Evolutionary conservation across 345 rosid genomes (phyloP).

Genomic region (Eucalyptus grandis): DNA sequence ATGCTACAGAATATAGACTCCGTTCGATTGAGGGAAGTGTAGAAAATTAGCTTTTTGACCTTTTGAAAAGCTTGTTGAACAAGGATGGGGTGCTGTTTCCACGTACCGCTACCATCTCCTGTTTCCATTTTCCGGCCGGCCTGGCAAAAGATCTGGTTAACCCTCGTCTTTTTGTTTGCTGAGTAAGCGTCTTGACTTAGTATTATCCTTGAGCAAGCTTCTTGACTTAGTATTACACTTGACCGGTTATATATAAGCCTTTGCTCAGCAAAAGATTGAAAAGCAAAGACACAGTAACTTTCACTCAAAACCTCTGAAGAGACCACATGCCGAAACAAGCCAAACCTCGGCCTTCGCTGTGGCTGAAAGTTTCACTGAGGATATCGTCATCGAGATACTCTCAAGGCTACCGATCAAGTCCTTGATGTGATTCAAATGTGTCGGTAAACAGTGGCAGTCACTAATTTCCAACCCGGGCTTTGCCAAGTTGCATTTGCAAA

Average conservation of each 20-base stretch:
- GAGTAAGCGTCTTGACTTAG: not conserved
- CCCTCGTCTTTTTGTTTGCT: not conserved
- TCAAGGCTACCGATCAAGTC: not conserved
- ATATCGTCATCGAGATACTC: not conserved
- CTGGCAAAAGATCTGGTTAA: not conserved
- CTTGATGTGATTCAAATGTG: not conserved
- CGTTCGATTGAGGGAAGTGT: not conserved
- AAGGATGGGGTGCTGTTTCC: not conserved
- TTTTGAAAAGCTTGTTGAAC: not conserved
- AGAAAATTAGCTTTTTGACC: not conserved
- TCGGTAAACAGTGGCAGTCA: not conserved
- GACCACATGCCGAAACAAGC: not conserved
- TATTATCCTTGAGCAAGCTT: not conserved
- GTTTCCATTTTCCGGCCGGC: not conserved
- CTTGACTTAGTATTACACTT: not conserved
- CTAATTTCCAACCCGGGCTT: not conserved
- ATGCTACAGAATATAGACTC: not conserved
- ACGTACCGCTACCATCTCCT: not conserved
- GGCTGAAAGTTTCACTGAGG: not conserved
- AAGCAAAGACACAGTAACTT: not conserved
- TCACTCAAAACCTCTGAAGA: not conserved
- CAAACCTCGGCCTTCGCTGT: not conserved
- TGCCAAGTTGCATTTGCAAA: not conserved
- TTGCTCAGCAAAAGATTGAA: not conserved
- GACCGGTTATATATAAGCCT: not conserved